Evolutionary conservation across 2,329 filamentous ascomycete genomes (phyloP), one percentile per base, ranked within the genome.

Genomic region (Exophiala xenobiotica): DNA sequence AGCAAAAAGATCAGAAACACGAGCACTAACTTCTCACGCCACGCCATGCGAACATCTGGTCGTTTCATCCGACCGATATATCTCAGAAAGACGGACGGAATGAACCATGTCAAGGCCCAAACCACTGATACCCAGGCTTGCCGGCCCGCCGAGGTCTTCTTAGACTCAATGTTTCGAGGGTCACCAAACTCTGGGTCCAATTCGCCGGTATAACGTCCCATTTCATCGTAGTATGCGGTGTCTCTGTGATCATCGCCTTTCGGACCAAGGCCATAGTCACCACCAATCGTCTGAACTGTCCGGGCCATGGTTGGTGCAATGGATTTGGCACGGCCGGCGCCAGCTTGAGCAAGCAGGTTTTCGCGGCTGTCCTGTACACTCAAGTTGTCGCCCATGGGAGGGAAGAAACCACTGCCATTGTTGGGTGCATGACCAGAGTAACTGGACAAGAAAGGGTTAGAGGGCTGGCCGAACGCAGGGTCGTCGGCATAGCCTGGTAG

Each of bases 21-120:
- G 8, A 99, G 75, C 0, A 93, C 86, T 8, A 99, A 45, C 71
- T 99, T 99, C 66, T 99, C 93, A 70, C 93, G 82, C 93, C 93
- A 99, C 0, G 93, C 93, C 82, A 96, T 88, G 20, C 93, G 88
- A 6, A 99, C 90, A 71, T 99, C 93, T 1, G 91, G 93, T 49
- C 93, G 85, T 73, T 95, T 95, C 93, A 99, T 99, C 18, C 92
- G 88, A 24, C 93, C 93, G 51, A 97, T 65, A 53, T 78, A 86
- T n/a, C 81, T 80, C 12, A 99, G 82, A 2, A 88, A 60, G 41
- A 89, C 87, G 0, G 92, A 97, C 0, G 93, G 93, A 60, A 96
- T 93, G 87, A 88, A 97, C 67, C 90, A 97, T 0, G 93, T 99
- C 42, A 95, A 60, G 1, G 81, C 80, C 90, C 91, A 97, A 2